Base-by-base conservation (phyloP, 192 early-diverging fungal species). In the Allomyces macrogynus region DNA sequence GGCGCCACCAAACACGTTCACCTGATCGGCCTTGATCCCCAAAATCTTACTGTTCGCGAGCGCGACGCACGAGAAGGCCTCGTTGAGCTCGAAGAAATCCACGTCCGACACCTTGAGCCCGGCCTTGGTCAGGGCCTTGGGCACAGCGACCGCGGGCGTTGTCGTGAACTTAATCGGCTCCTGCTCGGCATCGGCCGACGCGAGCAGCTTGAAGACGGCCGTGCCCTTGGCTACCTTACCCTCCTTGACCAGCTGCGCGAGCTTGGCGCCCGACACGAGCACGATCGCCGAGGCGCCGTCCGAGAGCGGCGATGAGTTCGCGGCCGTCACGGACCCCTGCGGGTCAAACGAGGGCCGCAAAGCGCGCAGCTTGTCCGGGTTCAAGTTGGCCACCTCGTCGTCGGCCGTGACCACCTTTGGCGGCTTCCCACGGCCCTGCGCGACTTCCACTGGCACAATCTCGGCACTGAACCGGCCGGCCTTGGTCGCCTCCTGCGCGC, bases 1-100 rank as follows among this genome's bases (percentile, higher is more conserved):
- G 26, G 95, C 93, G 62, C 95, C 95, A 66, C 95, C 95, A 73
- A 85, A 83, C n/a, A 88, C 80, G 68, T 98, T 98, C 63, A 97
- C 81, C 61, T 89, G 89, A n/a, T 85, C 84, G 10, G 72, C 70
- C 40, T 71, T 74, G 61, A 97, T 72, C 24, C 75, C 80, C 43
- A 96, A 71, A 18, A 93, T 80, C 72, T 89, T 86, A 67, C 79
- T 78, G 75, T 95, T 95, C 62, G 92, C 91, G 24, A 90, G 78
- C 9, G 84, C 85, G 14, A 89, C 88, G 0, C 87, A 86, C 12
- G 87, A 84, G 70, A 90, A 90, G 20, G 88, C 88, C 71, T 90
- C 88, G 73, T 90, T 90, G 68, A 90, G 76, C 76, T 90, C 88
- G 63, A 83, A 81, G 65, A 80, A 89, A 61, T 89, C 87, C 18